Evolutionary conservation across 169 alveolate species (phyloP), one percentile per base, ranked within the genome.

Genomic region (Cryptosporidium parvum): DNA sequence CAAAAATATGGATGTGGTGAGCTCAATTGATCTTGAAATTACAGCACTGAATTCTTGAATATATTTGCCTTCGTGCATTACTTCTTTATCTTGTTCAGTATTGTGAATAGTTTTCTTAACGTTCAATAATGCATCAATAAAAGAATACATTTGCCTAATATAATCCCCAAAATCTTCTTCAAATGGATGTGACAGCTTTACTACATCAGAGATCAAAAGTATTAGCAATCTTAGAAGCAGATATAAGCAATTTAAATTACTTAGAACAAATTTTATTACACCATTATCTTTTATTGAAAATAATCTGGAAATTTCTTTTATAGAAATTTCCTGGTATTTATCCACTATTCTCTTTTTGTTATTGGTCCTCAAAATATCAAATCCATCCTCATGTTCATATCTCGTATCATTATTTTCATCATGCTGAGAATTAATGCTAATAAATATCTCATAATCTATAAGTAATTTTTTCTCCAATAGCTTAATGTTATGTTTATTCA

Each of bases 1-100:
- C 4, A 71, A 45, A n/a, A 23, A 51, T 21, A 71, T 71, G 1
- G 44, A 29, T 16, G 48, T 71, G 6, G 61, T 31, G 8, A 71
- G 68, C 61, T 71, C 85, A 71, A 48, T 16, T 71, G 51, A 51
- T 21, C 4, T 37, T 33, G 80, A 69, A 69, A 69, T 51, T 31
- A 69, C 10, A 37, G 37, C 16, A 39, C 21, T 23, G 29, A 42
- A 56, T 9, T 56, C 67, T 26, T 23, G 35, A 56, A 4, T n/a
- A 10, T 56, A 56, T n/a, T 3, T 23, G 12, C 14, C 67, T 23
- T n/a, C 18, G 35, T 16, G 14, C 12, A 56, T 9, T 23, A 56
- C 3, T 23, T 26, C 67, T 8, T 26, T 56, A n/a, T 56, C 6
- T 23, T 10, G 37, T 56, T 56, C 67, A 12, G 26, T 56, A 8